A percentile compares a stretch with the other conserved stretches of the same genome.
phyloP scores from a whole-genome alignment of 2,329 filamentous ascomycete species.

The Aspergillus sp. region DNA sequence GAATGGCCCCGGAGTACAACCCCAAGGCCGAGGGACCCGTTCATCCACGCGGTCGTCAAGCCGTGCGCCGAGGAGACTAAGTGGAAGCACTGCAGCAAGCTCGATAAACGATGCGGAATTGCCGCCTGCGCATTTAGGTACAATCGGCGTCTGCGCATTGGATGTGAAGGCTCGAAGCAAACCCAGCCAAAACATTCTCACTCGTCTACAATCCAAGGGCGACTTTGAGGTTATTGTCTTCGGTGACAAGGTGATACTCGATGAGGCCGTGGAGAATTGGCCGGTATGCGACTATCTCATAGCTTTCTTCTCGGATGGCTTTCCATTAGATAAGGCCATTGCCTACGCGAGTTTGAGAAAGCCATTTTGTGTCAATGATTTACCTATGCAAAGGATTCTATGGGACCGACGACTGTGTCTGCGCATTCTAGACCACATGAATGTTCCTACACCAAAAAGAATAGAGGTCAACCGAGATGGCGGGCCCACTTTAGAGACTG shows the following conservation, averaged over 20 bases:
- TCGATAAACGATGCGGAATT: slow-evolving; percentile 68
- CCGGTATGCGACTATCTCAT: slow-evolving; percentile 95
- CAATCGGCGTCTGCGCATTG: slow-evolving; percentile 90
- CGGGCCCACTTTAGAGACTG: slow-evolving; percentile 73
- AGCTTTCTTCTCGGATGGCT: slow-evolving; percentile 97
- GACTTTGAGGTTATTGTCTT: slow-evolving; percentile 98
- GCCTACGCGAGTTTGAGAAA: slow-evolving; percentile 90
- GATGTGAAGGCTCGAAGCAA: slow-evolving; percentile 97
- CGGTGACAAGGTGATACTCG: slow-evolving; percentile 96
- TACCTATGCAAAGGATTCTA: slow-evolving; percentile 94
- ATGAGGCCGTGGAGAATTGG: slow-evolving; percentile 96
- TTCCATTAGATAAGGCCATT: slow-evolving; percentile 94
- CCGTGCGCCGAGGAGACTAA: slow-evolving; percentile 71
- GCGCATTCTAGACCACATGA: slow-evolving; percentile 81
- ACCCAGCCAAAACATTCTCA: slow-evolving; percentile 93
- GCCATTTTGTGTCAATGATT: slow-evolving; percentile 95
- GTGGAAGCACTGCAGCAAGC: slow-evolving; percentile 77
- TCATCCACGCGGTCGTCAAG: slow-evolving; percentile 59
- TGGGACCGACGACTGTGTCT: slow-evolving; percentile 95
- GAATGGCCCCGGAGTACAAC: slow-evolving; percentile 24
- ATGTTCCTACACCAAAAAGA: slow-evolving; percentile 83
- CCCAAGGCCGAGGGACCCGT: slow-evolving; percentile 38
- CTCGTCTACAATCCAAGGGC: slow-evolving; percentile 81
- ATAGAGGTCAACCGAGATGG: slow-evolving; percentile 92
- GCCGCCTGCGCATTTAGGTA: slow-evolving; percentile 50